Evolutionary conservation across 768 basidiomycete species (phyloP).

Genomic region (Pleurotus tuoliensis): DNA sequence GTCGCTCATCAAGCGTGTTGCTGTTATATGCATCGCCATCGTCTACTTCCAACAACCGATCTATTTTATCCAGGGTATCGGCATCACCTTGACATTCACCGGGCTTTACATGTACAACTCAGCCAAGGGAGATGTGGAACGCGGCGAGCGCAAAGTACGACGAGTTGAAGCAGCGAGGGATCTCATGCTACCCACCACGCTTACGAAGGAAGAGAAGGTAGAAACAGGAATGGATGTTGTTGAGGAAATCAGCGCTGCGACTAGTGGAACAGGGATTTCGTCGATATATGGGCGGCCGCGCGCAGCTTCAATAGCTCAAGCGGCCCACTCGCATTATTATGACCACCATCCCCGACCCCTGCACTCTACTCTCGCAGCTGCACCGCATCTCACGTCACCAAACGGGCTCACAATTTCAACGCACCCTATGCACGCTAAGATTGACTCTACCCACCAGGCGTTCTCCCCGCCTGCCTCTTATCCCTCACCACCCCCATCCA

Average conservation of each 20-base stretch:
- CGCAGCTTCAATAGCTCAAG: constrained; percentile 24
- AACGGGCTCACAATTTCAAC: constrained; percentile 13
- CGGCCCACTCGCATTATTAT: constrained; percentile 16
- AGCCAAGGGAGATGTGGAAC: constrained; percentile 89
- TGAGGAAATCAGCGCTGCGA: constrained; percentile 21
- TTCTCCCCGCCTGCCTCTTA: constrained; percentile 27
- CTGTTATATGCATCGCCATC: constrained; percentile 96
- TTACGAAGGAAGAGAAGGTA: constrained; percentile 41
- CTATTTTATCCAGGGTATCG: constrained; percentile 79
- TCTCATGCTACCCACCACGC: constrained; percentile 63
- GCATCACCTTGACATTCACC: constrained; percentile 86
- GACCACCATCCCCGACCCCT: constrained; percentile 15
- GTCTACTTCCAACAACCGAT: constrained; percentile 92
- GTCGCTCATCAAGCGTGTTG: constrained; percentile 95
- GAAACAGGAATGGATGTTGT: constrained; percentile 24
- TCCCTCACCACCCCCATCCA: constrained; percentile 43
- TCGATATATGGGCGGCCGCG: constrained; percentile 35
- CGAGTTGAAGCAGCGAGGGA: constrained; percentile 70
- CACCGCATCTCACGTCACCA: constrained; percentile 1
- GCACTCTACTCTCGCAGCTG: not conserved
- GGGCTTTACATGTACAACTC: constrained; percentile 97
- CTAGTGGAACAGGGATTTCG: constrained; percentile 30
- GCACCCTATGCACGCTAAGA: constrained; percentile 8
- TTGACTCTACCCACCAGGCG: not conserved
- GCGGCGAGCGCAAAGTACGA: constrained; percentile 85